These are phyloP conservation scores for Penicillium paradoxum DNA, from an alignment of 495 filamentous ascomycete species.

Conservation along the genomic window DNA sequence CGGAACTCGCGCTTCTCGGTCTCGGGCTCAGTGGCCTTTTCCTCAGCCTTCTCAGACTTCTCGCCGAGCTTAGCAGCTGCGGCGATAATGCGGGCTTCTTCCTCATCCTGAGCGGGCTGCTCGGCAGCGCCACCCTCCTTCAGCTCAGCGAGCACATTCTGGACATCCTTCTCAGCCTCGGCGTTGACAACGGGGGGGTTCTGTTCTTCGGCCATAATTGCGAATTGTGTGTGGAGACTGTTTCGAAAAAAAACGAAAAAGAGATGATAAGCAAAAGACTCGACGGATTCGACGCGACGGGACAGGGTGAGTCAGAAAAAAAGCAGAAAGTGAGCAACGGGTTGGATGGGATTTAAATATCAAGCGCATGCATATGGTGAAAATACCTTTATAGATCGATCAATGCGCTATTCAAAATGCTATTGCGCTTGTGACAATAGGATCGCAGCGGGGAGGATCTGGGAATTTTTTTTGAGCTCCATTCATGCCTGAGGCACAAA, in stretches of 20 bases:
- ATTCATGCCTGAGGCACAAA: constrained; percentile 26
- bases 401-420: background rate
- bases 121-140: constrained; percentile 32
- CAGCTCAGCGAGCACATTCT: constrained; percentile 44
- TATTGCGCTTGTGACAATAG: constrained; percentile 10
- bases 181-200: constrained; percentile 34
- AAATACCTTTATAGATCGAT: background rate
- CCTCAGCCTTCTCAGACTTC: constrained; percentile 37
- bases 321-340: background rate
- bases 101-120: constrained; percentile 31
- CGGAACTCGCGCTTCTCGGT: constrained; percentile 18
- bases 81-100: constrained; percentile 43
- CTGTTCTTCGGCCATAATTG: constrained; percentile 40
- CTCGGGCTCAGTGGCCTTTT: constrained; percentile 22
- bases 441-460: constrained; percentile 27
- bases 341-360: too few relatives aligned
- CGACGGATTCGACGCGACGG: background rate
- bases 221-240: constrained; percentile 3
- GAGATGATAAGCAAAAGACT: background rate
- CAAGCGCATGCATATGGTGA: background rate
- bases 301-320: background rate
- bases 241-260: background rate
- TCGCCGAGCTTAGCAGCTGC: constrained; percentile 42
- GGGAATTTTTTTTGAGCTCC: constrained; percentile 32
- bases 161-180: constrained; percentile 44